Evolutionary conservation across 2,329 filamentous ascomycete species (phyloP).

Genomic region (Fusarium fracticaudum): DNA sequence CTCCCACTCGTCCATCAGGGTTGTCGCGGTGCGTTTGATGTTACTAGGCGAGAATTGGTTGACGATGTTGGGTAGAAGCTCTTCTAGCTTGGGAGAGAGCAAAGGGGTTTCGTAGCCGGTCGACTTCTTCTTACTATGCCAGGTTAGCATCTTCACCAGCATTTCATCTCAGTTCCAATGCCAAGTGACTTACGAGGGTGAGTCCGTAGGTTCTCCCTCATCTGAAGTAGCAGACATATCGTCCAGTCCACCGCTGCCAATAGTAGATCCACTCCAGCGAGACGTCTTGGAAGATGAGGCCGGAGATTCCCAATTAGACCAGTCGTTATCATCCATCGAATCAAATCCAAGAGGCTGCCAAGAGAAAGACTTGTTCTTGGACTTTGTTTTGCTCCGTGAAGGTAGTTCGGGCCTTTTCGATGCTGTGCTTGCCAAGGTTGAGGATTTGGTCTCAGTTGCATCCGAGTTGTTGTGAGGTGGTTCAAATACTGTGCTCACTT

Average conservation of each 20-base stretch:
- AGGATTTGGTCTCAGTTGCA: conserved; percentile 14
- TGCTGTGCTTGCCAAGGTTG: conserved; percentile 46
- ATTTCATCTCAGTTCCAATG: not conserved
- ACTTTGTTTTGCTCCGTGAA: conserved; percentile 49
- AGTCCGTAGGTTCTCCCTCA: conserved; percentile 56
- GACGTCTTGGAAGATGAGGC: conserved; percentile 61
- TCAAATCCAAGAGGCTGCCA: conserved; percentile 68
- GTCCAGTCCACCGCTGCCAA: conserved; percentile 52
- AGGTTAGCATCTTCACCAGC: conserved; percentile 12
- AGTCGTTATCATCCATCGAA: conserved; percentile 68
- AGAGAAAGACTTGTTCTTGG: conserved; percentile 65
- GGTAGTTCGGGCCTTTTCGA: conserved; percentile 43
- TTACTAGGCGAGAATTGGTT: conserved; percentile 78
- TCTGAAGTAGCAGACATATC: conserved; percentile 60
- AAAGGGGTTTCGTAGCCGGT: conserved; percentile 45
- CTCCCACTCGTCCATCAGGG: conserved; percentile 92
- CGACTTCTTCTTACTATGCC: conserved; percentile 47
- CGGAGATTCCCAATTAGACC: conserved; percentile 71
- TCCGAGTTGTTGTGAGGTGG: conserved; percentile 39
- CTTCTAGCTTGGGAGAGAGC: conserved; percentile 58
- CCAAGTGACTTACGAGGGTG: conserved; percentile 57
- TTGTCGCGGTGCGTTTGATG: conserved; percentile 83
- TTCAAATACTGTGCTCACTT: conserved; percentile 56
- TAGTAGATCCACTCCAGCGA: conserved; percentile 72
- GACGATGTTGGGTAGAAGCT: conserved; percentile 74